Base-by-base conservation (phyloP, 2,329 filamentous ascomycete genomes). In the Fusarium vanettenii region DNA sequence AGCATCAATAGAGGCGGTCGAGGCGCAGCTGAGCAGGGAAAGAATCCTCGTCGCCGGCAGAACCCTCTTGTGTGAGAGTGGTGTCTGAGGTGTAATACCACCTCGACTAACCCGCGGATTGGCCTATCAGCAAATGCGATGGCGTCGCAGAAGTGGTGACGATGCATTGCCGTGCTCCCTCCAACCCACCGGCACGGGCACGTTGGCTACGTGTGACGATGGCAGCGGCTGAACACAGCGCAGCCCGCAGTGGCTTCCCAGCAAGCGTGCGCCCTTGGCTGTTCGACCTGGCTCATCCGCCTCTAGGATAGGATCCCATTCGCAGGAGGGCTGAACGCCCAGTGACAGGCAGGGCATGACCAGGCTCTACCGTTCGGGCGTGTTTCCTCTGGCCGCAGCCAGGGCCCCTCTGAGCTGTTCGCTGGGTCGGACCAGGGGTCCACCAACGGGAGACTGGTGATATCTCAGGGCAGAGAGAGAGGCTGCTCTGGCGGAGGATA, bases 171-270 rank as follows among this genome's bases (percentile, higher is more conserved):
- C 33, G 60, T 48, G 63, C 25, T 35, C 39, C 37, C 55, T 43
- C 55, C 45, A 57, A 61, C 56, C 67, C 60, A 62, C 70, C 41
- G 63, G 50, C 65, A 66, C 61, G 61, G 70, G 48, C 52, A 55
- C 64, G 62, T 64, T 68, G 64, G 71, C 68, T 79, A 78, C 76
- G 76, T 78, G 76, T 76, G 69, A 65, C 73, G 48, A 76, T 72
- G 65, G 65, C 56, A 78, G 56, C 76, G 75, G 75, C 65, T 76
- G 71, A 67, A 70, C 61, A 72, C 68, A 77, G 72, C 69, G 29
- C 52, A 68, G 64, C 73, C 66, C 48, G 72, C 76, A 77, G 70
- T 67, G 64, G 62, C 61, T 67, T 63, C 39, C 43, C 33, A 45
- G 25, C 35, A 41, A 70, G 25, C 31, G 35, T 70, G 59, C 59